Evolutionary conservation across 2,329 filamentous ascomycete species (phyloP).

Genomic region (Dothidotthia symphoricarpi): DNA sequence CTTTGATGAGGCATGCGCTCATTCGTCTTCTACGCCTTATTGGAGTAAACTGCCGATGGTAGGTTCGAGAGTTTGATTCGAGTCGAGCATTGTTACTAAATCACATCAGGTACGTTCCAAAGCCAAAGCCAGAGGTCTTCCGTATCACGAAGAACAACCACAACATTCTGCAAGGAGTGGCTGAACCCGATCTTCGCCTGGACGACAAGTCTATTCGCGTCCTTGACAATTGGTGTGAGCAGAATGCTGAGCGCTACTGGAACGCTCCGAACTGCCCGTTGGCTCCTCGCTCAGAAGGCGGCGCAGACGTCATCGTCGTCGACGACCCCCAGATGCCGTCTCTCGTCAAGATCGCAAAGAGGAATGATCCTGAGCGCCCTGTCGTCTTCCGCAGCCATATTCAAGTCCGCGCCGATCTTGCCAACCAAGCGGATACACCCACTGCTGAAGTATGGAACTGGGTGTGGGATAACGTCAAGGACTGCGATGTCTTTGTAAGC

Average conservation of each 20-base stretch:
- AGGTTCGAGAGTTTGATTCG: constrained; percentile 34
- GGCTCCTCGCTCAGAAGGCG: constrained; percentile 62
- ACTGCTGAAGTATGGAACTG: constrained; percentile 74
- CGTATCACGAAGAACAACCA: constrained; percentile 83
- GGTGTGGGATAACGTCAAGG: constrained; percentile 69
- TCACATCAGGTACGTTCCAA: constrained; percentile 65
- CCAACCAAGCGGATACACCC: constrained; percentile 61
- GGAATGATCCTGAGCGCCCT: constrained; percentile 67
- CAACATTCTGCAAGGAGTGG: constrained; percentile 83
- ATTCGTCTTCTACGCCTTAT: constrained; percentile 67
- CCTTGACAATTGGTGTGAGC: constrained; percentile 69
- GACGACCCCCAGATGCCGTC: constrained; percentile 85
- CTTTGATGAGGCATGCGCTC: constrained; percentile 76
- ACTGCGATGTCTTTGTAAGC: constrained; percentile 76
- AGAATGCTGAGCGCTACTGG: constrained; percentile 77
- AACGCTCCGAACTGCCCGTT: constrained; percentile 66
- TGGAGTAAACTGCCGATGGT: constrained; percentile 72
- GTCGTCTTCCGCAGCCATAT: constrained; percentile 82
- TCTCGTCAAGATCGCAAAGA: constrained; percentile 72
- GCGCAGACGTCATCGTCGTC: constrained; percentile 73
- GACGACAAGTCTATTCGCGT: constrained; percentile 59
- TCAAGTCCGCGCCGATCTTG: constrained; percentile 73
- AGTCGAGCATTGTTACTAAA: constrained; percentile 3
- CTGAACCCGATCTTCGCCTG: constrained; percentile 60
- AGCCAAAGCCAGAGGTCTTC: constrained; percentile 76